Conservation (phyloP, 768 basidiomycete species). For the Rhizopogon vulgaris region DNA sequence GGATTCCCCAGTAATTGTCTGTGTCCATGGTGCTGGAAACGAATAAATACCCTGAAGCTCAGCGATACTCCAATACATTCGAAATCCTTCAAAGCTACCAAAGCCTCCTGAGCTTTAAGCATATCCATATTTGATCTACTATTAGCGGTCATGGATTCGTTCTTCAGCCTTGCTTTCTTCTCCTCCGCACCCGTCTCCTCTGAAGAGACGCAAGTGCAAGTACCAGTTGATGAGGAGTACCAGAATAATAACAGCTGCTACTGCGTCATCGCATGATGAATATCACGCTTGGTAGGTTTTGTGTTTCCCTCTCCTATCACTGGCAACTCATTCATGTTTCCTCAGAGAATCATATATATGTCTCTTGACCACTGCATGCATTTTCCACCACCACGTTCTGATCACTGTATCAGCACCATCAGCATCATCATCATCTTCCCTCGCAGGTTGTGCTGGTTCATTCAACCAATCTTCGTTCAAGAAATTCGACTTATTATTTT, state of each 20-base stretch:
- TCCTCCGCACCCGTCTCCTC: background rate
- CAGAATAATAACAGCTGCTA: background rate
- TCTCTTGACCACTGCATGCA: background rate
- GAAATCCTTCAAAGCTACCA: background rate
- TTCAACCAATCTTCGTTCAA: background rate
- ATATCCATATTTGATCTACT: background rate
- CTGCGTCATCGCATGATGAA: background rate
- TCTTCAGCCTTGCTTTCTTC: background rate
- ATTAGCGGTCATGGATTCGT: background rate
- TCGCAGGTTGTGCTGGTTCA: background rate
- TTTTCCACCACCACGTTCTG: background rate
- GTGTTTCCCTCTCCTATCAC: background rate
- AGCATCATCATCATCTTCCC: background rate
- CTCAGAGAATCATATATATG: background rate
- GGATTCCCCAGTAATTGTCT: background rate
- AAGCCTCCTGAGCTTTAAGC: background rate
- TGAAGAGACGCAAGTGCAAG: constrained; percentile 1
- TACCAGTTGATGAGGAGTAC: background rate
- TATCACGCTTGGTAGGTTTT: background rate
- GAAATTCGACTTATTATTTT: background rate
- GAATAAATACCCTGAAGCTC: background rate
- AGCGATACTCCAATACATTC: background rate
- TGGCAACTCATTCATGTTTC: background rate
- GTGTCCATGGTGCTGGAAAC: background rate
- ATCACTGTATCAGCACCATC: background rate